A percentile compares a stretch with the other conserved stretches of the same genome.
Evolutionary conservation across 257 asterid species (phyloP).

Genomic region (Coffea eugenioides): DNA sequence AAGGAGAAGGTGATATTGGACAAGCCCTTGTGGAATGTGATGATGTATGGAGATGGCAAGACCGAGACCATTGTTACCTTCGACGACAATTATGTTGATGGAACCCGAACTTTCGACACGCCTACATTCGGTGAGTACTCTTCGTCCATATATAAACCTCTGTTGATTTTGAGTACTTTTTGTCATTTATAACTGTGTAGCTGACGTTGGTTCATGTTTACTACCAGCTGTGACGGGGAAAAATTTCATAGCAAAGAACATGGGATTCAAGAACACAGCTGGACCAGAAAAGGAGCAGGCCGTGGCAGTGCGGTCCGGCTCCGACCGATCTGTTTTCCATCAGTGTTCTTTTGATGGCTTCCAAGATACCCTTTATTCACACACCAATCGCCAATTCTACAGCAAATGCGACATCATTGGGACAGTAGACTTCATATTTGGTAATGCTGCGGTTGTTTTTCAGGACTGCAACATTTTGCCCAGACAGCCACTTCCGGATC

Average conservation of each 20-base stretch:
- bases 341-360: conserved; percentile 55
- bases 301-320: conserved; percentile 64
- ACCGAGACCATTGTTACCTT: conserved; percentile 48
- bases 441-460: conserved; percentile 63
- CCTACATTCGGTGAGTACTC: conserved; percentile 64
- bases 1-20: conserved; percentile 60
- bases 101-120: conserved; percentile 56
- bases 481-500: conserved; percentile 59
- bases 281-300: conserved; percentile 73
- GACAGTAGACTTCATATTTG: conserved; percentile 79
- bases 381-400: conserved; percentile 78
- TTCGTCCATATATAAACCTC: no score
- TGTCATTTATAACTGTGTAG: no score
- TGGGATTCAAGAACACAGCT: conserved; percentile 63
- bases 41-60: conserved; percentile 75
- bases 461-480: conserved; percentile 73
- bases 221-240: conserved; percentile 49
- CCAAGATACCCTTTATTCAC: conserved; percentile 82
- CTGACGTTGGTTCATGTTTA: no score
- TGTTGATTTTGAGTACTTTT: no score
- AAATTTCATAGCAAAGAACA: conserved; percentile 66
- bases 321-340: conserved; percentile 55
- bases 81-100: conserved; percentile 45
- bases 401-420: conserved; percentile 69
- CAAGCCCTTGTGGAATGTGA: conserved; percentile 62